Percentiles rank a stretch among this genome's conserved stretches.
These are phyloP conservation scores for Spathaspora hagerdaliae DNA, from an alignment of 805 yeast genomes.

Conservation along the genomic window DNA sequence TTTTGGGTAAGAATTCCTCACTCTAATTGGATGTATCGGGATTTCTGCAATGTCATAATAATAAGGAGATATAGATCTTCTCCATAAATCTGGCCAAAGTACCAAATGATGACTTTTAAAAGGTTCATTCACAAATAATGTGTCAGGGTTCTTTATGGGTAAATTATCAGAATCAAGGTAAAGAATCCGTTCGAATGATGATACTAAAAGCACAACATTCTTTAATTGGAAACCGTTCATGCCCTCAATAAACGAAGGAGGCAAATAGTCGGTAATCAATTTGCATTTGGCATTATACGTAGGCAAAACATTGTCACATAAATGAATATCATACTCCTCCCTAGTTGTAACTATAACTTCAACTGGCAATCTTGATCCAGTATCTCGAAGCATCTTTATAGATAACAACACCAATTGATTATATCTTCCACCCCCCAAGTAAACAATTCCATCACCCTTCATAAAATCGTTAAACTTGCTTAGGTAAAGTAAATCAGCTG, in stretches of 20 bases:
- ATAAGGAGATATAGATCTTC: slow-evolving; percentile 34
- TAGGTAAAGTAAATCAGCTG: slow-evolving; percentile 16
- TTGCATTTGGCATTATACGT: slow-evolving; percentile 29
- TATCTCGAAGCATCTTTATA: slow-evolving; percentile 26
- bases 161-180: slow-evolving; percentile 39
- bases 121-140: slow-evolving; percentile 29
- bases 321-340: slow-evolving; percentile 28
- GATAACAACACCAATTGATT: slow-evolving; percentile 32
- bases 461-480: slow-evolving; percentile 22
- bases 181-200: slow-evolving; percentile 32
- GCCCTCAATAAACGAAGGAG: slow-evolving; percentile 14
- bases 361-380: slow-evolving; percentile 32
- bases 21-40: slow-evolving; percentile 14
- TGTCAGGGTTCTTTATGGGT: slow-evolving; percentile 33
- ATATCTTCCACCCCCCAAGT: slow-evolving; percentile 34
- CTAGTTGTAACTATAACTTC: slow-evolving; percentile 33
- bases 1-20: slow-evolving; percentile 24
- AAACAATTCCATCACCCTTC: slow-evolving; percentile 38
- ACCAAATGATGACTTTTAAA: slow-evolving; percentile 24
- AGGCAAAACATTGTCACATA: slow-evolving; percentile 31
- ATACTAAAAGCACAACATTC: slow-evolving; percentile 32
- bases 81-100: slow-evolving; percentile 42
- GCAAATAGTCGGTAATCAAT: slow-evolving; percentile 47
- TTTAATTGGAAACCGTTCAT: slow-evolving; percentile 32
- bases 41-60: slow-evolving; percentile 33